Conservation (phyloP, 306 rosid species). For the Ceratonia siliqua region DNA sequence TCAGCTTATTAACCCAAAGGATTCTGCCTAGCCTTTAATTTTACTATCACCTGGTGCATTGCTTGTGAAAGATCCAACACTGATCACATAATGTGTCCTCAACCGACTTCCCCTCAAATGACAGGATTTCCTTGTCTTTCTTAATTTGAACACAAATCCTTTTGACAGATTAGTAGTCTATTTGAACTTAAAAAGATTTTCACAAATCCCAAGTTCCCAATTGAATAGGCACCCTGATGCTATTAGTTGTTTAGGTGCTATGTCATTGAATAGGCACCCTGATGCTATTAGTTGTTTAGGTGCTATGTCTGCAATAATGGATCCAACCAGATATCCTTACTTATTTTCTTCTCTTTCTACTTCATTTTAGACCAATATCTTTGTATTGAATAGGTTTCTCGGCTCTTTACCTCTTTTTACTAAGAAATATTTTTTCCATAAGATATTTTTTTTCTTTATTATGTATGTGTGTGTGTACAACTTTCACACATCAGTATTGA, state of each 20-base stretch:
- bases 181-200: not conserved
- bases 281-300: not conserved
- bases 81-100: not conserved
- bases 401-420: not conserved
- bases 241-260: not conserved
- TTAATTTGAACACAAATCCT: not conserved
- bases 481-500: not conserved
- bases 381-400: not conserved
- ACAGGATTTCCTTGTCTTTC: not conserved
- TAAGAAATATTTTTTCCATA: not conserved
- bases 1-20: not conserved
- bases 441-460: not conserved
- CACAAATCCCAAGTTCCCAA: not conserved
- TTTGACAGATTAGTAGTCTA: not conserved
- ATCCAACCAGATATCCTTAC: not conserved
- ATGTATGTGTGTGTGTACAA: not conserved
- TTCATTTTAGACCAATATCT: constrained; percentile 10
- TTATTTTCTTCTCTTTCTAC: constrained; percentile 8
- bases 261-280: too few species aligned
- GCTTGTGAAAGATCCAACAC: not conserved
- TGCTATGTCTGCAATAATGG: not conserved
- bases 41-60: not conserved
- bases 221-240: not conserved
- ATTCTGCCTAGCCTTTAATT: not conserved
- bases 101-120: not conserved